Conservation (phyloP, 345 rosid species). For the Triadica sebifera region DNA sequence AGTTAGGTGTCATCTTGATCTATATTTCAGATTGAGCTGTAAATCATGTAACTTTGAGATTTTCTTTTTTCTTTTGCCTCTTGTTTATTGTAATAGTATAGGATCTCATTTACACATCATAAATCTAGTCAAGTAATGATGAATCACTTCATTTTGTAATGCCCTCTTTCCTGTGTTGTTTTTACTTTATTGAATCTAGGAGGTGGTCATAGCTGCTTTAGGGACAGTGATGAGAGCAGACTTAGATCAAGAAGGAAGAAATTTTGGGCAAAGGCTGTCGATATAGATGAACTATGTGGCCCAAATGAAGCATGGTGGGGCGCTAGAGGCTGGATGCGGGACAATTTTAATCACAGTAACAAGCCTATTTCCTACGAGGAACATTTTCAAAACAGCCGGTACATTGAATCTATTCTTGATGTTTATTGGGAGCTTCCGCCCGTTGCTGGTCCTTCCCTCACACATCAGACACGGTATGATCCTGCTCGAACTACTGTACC, state of each 20-base stretch:
- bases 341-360: constrained; percentile 83
- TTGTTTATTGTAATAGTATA: too few species aligned
- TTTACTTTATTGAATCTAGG: constrained; percentile 38
- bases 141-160: constrained; percentile 7
- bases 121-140: neutral
- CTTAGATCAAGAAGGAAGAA: constrained; percentile 71
- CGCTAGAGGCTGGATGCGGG: constrained; percentile 83
- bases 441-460: constrained; percentile 92
- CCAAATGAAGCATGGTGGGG: constrained; percentile 96
- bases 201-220: constrained; percentile 97
- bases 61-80: too few species aligned
- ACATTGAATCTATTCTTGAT: constrained; percentile 79
- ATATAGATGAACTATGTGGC: constrained; percentile 75
- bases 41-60: neutral
- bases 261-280: constrained; percentile 97
- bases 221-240: constrained; percentile 88
- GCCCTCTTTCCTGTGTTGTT: neutral
- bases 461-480: constrained; percentile 89
- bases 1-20: neutral
- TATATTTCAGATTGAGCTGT: neutral
- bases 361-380: constrained; percentile 55
- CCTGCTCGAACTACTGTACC: constrained; percentile 79
- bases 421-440: constrained; percentile 98
- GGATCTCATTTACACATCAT: neutral
- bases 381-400: constrained; percentile 84